Conservation (phyloP, 2,329 filamentous ascomycete genomes). For the Alternaria atra region DNA sequence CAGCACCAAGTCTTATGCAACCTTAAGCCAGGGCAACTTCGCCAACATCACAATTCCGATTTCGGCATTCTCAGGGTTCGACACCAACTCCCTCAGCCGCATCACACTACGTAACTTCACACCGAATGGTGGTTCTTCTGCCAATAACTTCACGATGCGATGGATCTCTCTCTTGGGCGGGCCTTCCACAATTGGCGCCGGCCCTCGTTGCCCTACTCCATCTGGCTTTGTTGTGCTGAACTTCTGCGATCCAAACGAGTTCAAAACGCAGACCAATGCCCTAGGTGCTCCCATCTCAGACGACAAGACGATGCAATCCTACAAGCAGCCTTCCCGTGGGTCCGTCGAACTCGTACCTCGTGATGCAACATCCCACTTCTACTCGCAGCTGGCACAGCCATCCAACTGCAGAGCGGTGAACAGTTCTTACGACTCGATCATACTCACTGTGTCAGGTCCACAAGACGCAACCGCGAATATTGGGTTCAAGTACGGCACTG, state of each 20-base stretch:
- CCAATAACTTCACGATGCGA: conserved; percentile 10
- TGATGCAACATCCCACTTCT: conserved; percentile 8
- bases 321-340: conserved; percentile 9
- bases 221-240: conserved; percentile 14
- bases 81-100: conserved; percentile 3
- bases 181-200: not conserved
- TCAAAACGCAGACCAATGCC: conserved; percentile 13
- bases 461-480: conserved; percentile 10
- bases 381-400: conserved; percentile 5
- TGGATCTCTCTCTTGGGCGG: conserved; percentile 16
- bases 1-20: conserved; percentile 11
- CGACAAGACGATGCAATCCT: conserved; percentile 10
- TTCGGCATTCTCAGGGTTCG: conserved; percentile 12
- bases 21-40: conserved; percentile 10
- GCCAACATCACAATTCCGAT: conserved; percentile 16
- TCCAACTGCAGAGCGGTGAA: conserved; percentile 9
- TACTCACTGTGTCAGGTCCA: conserved; percentile 8
- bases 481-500: conserved; percentile 13
- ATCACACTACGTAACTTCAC: conserved; percentile 16
- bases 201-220: conserved; percentile 3
- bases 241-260: conserved; percentile 13
- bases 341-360: conserved; percentile 11
- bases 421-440: conserved; percentile 12
- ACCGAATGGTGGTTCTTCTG: conserved; percentile 10
- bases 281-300: conserved; percentile 10